Evolutionary conservation across 495 filamentous ascomycete species (phyloP), one percentile per base, ranked within the genome.

Genomic region (Clavariopsis aquatica): DNA sequence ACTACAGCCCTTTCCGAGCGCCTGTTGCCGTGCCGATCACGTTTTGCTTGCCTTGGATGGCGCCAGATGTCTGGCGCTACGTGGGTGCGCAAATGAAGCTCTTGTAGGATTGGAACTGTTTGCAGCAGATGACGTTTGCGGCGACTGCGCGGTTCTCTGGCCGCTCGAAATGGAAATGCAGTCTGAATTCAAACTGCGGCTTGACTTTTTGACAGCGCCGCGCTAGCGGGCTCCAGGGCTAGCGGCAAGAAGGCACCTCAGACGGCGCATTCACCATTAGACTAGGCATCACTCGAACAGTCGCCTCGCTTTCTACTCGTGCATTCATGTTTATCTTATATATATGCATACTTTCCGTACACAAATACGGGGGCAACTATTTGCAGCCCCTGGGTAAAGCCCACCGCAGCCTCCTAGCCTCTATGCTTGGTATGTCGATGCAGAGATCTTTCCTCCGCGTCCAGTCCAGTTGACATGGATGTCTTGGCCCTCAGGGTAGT

Each of bases 391-490:
- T 17, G 12, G 38, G n/a, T 43, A 8, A 7, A 43, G n/a, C 38
- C 38, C 38, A 7, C 13, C 3, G 57, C 26, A 24, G 52, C 24
- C 47, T 57, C 36, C 51, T 8, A 36, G 29, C 31, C 1, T 26
- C 88, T 93, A 98, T 84, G 89, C 94, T 77, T 92, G 87, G 83
- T 98, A 98, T 65, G 94, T 98, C 53, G 93, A 96, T 69, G 94
- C 94, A 57, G 90, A 94, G 54, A 98, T 91, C 72, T 98, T 91
- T 78, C 94, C 94, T 74, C 94, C 94, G 73, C 94, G 86, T 59
- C 94, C 95, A 68, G 94, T 98, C 94, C 95, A 98, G 89, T 98
- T 98, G 73, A 98, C 93, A 83, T 98, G 94, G 76, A 94, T 93
- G 76, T 98, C 86, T 81, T 91, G 82, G 76, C 87, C 91, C 75